Base-by-base conservation (phyloP, 148 eudicot genomes). In the Diospyros lotus region DNA sequence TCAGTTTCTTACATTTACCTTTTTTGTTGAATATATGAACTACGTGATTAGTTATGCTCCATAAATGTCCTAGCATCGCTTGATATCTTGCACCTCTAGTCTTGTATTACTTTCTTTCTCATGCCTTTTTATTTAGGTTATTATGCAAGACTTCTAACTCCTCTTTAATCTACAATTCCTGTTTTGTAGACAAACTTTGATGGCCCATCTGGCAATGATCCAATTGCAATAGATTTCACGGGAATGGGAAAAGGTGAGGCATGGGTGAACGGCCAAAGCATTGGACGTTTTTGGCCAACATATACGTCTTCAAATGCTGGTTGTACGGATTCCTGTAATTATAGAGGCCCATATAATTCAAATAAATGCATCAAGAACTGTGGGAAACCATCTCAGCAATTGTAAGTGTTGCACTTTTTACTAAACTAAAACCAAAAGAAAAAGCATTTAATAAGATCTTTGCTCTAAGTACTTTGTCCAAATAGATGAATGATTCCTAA, bases 181-280 rank as follows among this genome's bases (percentile, higher is more conserved):
- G 59, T 52, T 77, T 53, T 75, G 48, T 83, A 95, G 99, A 88
- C 94, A 54, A 71, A 78, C n/a, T 88, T 93, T 76, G 87, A 86
- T 68, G 86, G 93, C 43, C 98, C 99, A 53, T 73, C 85, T 42
- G 98, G 94, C 13, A 78, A 56, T 58, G 77, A 77, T 73, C 98
- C 99, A 11, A 73, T 92, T 73, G 97, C 93, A 67, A 50, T 95
- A 60, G 91, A 95, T 85, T 87, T 95, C 79, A 88, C 84, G 1
- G 94, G 98, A 44, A 83, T 95, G 98, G 97, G 94, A 15, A 95
- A 95, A 66, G 99, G 98, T 6, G 89, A 93, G 76, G 98, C 99
- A 44, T 95, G 97, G 97, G 88, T 95, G 71, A 95, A 95, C 55
- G 99, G 98, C 71, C 88, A 93, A 77, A 89, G 94, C 82, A 93